phyloP scores from a whole-genome alignment of 2,329 filamentous ascomycete species.

The Thelonectria discophora region DNA sequence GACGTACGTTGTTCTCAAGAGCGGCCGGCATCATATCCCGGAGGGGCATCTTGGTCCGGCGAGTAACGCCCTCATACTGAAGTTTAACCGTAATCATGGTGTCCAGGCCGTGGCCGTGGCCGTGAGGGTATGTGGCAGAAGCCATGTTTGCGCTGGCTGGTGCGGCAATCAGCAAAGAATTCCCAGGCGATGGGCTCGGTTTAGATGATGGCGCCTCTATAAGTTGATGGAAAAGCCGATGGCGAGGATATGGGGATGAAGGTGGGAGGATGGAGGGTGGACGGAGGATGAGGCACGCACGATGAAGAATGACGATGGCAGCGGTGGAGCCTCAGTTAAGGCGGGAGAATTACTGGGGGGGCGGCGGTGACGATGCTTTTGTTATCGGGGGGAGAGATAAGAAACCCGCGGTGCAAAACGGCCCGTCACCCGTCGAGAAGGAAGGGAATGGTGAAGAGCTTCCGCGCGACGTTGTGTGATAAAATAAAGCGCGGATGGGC shows the following conservation, averaged over 20 bases:
- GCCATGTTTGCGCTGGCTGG: constrained; percentile 39
- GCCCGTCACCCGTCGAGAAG: constrained; percentile 34
- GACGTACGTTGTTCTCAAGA: constrained; percentile 85
- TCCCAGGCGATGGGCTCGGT: constrained; percentile 12
- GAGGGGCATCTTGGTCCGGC: constrained; percentile 89
- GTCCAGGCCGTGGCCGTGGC: constrained; percentile 40
- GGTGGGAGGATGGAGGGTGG: constrained; percentile 1
- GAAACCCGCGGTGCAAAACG: constrained; percentile 39
- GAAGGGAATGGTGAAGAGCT: neutral
- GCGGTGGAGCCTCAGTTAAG: constrained; percentile 31
- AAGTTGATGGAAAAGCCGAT: constrained; percentile 17
- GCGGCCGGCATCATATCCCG: constrained; percentile 79
- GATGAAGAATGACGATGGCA: constrained; percentile 33
- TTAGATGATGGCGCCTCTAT: constrained; percentile 18
- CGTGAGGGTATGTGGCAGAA: constrained; percentile 30
- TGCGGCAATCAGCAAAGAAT: constrained; percentile 10
- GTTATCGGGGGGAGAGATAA: constrained; percentile 40
- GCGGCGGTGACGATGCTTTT: constrained; percentile 40
- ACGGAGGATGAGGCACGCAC: constrained; percentile 26
- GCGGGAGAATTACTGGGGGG: constrained; percentile 34
- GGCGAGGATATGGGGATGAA: neutral
- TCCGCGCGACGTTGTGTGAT: neutral
- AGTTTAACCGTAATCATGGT: constrained; percentile 82
- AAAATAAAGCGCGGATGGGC: constrained; percentile 12
- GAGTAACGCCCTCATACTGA: constrained; percentile 75